Evolutionary conservation across 257 asterid species (phyloP), one percentile per base, ranked within the genome.

Genomic region (Solanum rostratum): DNA sequence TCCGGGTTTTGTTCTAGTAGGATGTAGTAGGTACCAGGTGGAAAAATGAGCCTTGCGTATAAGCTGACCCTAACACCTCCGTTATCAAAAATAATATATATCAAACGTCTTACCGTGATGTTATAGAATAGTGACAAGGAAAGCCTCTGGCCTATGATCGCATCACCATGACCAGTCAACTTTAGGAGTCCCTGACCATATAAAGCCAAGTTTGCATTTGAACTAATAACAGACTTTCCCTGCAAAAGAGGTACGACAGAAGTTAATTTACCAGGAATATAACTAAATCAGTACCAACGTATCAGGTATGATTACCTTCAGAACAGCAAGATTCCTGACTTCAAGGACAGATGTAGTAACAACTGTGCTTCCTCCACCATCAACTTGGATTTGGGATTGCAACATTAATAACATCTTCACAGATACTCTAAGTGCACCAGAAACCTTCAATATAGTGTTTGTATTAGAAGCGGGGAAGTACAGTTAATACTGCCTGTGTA

Each of bases 331-430:
- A 91, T 96, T 96, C 90, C 99, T 91, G 91, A 96, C 97, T 91
- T 96, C 99, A 82, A 96, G 95, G 90, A 96, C 89, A 57, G 99
- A 96, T 37, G 94, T 90, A 76, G 97, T 92, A 85, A 96, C 94
- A 81, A 87, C 94, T 55, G 95, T 87, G 86, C 90, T 90, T 90
- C 91, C 95, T 65, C 97, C 95, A 83, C 97, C 99, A 86, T 94
- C 98, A 80, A 96, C 94, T 88, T 89, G 92, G 85, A 96, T 94
- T 88, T 89, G 88, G 68, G 99, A 96, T 90, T 94, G 93, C 92
- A 94, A 89, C 99, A 96, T 96, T 88, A 96, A 98, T 88, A 96
- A 88, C 99, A 96, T 92, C 89, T 96, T 96, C 76, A 96, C 97
- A 84, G 96, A 90, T 53, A 96, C 95, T 88, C 97, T 92, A 66